Percentiles rank a stretch among this genome's conserved stretches.
Evolutionary conservation across 2,329 filamentous ascomycete species (phyloP).

Genomic region (Pseudogymnoascus sp.): DNA sequence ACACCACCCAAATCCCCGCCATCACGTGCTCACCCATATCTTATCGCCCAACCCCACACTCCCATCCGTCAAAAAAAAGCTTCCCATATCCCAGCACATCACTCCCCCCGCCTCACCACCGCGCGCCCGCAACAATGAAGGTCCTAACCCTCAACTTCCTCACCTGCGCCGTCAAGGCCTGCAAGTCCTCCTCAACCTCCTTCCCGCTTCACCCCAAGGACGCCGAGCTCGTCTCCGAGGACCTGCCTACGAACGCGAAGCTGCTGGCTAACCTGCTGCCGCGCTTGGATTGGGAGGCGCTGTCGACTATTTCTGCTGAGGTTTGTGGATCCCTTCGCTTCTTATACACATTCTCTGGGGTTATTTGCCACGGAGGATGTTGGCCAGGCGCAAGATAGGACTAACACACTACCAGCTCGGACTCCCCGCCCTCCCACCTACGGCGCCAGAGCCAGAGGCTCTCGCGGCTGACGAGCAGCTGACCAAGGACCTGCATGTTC

Average conservation of each 20-base stretch:
- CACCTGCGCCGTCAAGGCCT: constrained; percentile 90
- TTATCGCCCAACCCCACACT: constrained; percentile 8
- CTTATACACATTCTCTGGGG: background rate
- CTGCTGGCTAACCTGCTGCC: constrained; percentile 81
- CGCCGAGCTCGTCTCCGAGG: constrained; percentile 78
- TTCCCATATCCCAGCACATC: background rate
- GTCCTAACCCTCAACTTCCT: constrained; percentile 93
- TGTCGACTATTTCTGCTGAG: constrained; percentile 69
- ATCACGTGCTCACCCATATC: background rate
- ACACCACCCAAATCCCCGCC: background rate
- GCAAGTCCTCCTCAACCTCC: constrained; percentile 70
- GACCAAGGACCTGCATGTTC: constrained; percentile 67
- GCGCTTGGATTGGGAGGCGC: constrained; percentile 78
- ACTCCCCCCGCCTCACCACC: background rate
- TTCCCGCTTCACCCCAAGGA: constrained; percentile 92
- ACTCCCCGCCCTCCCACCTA: constrained; percentile 62
- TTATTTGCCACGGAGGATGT: no score
- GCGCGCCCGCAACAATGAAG: constrained; percentile 58
- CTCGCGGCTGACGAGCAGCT: constrained; percentile 59
- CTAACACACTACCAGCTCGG: constrained; percentile 55
- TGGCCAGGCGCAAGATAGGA: constrained; percentile 1
- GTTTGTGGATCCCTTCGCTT: constrained; percentile 38
- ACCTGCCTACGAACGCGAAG: constrained; percentile 70
- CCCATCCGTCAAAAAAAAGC: constrained; percentile 3
- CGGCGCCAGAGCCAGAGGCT: constrained; percentile 54